These are phyloP conservation scores for Candida khao-thaluensis DNA, from an alignment of 805 yeast genomes.

Conservation along the genomic window DNA sequence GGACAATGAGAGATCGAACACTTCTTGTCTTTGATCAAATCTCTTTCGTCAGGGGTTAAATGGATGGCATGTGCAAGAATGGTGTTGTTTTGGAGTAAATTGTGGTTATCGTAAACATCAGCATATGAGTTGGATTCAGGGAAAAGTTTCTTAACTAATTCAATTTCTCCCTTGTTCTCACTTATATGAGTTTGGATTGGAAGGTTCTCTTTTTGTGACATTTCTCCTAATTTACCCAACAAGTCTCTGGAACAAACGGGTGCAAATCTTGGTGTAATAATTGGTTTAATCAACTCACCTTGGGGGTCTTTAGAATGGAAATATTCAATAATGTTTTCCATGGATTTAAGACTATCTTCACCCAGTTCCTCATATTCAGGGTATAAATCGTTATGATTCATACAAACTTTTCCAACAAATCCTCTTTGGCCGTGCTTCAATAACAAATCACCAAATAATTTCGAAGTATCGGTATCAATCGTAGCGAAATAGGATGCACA, in stretches of 20 bases:
- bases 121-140: constrained; percentile 72
- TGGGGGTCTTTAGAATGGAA: constrained; percentile 53
- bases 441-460: constrained; percentile 71
- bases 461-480: constrained; percentile 73
- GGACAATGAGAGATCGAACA: constrained; percentile 93
- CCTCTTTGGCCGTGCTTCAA: constrained; percentile 77
- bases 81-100: constrained; percentile 62
- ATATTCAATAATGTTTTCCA: constrained; percentile 56
- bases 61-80: constrained; percentile 90
- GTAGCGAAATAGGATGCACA: constrained; percentile 92
- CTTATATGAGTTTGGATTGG: constrained; percentile 91
- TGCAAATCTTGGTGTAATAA: constrained; percentile 91
- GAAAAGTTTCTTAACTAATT: constrained; percentile 68
- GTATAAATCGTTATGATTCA: constrained; percentile 68
- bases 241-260: constrained; percentile 74
- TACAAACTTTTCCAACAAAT: constrained; percentile 88
- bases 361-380: constrained; percentile 69
- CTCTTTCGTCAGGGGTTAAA: constrained; percentile 61
- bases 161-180: constrained; percentile 75
- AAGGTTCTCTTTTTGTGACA: constrained; percentile 47
- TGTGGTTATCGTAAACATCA: constrained; percentile 68
- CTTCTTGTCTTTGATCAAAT: constrained; percentile 49
- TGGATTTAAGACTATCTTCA: constrained; percentile 54
- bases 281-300: constrained; percentile 57
- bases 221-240: constrained; percentile 59